These are phyloP conservation scores for Hypoxylon rickii DNA, from an alignment of 495 filamentous ascomycete species.

Conservation along the genomic window DNA sequence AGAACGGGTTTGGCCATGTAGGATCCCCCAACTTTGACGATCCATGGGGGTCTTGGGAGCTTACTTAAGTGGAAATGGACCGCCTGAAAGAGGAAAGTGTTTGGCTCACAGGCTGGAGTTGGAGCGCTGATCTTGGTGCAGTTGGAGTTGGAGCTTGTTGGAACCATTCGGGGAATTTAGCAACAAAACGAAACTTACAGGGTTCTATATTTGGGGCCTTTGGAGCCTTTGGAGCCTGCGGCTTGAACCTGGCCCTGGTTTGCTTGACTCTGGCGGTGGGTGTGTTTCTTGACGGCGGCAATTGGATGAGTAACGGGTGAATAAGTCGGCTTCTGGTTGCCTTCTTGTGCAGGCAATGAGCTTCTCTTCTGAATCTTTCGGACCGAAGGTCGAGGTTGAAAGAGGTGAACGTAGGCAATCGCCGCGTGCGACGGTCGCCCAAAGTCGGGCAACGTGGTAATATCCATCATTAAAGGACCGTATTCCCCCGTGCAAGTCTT, in stretches of 20 bases:
- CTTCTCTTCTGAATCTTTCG: slow-evolving; percentile 36
- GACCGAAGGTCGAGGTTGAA: slow-evolving; percentile 27
- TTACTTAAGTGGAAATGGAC: slow-evolving; percentile 5
- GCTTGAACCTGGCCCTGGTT: slow-evolving; percentile 11
- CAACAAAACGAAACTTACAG: slow-evolving; percentile 27
- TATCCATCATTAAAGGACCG: slow-evolving; percentile 34
- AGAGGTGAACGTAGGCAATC: slow-evolving; percentile 19
- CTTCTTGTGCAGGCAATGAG: slow-evolving; percentile 16
- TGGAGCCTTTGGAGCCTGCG: slow-evolving; percentile 26
- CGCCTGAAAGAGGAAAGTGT: neutral
- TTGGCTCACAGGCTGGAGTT: slow-evolving; percentile 14
- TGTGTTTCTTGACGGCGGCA: neutral
- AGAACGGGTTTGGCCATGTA: neutral
- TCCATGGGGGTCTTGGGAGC: neutral
- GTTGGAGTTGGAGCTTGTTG: neutral
- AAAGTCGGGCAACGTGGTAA: slow-evolving; percentile 19
- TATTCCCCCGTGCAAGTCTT: slow-evolving; percentile 11
- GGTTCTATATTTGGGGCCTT: slow-evolving; percentile 30
- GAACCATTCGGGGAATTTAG: slow-evolving; percentile 27
- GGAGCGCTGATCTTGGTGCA: slow-evolving; percentile 10
- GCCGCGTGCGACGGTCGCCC: slow-evolving; percentile 19
- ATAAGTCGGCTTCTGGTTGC: slow-evolving; percentile 8
- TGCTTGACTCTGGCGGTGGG: slow-evolving; percentile 8
- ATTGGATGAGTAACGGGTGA: slow-evolving; percentile 1
- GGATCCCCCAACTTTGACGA: slow-evolving; percentile 14